phyloP scores from a whole-genome alignment of 2,329 filamentous ascomycete genomes.

The Fusarium incarnatum region DNA sequence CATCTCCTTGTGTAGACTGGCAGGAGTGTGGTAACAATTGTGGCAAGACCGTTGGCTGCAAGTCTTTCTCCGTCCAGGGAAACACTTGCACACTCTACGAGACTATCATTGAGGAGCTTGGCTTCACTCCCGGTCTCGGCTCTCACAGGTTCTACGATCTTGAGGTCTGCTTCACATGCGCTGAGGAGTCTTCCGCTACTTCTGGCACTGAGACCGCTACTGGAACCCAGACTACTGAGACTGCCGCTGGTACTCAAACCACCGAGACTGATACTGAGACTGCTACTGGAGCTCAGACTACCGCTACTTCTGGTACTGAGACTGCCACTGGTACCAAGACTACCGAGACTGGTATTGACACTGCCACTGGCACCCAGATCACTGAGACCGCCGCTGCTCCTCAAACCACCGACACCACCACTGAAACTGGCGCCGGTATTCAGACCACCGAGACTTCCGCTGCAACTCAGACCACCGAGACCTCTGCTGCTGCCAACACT shows the following conservation, averaged over 20 bases:
- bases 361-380: not conserved
- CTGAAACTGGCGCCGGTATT: not conserved
- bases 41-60: conserved; percentile 30
- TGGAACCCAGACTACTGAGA: not conserved
- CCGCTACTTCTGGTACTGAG: conserved; percentile 19
- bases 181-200: conserved; percentile 18
- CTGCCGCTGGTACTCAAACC: not conserved
- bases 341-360: conserved; percentile 8
- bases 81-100: conserved; percentile 23
- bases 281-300: not conserved
- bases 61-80: conserved; percentile 26
- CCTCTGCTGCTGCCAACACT: not conserved
- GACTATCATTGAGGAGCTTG: not conserved
- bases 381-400: not conserved
- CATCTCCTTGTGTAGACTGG: not conserved
- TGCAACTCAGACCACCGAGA: not conserved
- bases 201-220: conserved; percentile 16
- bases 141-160: conserved; percentile 28
- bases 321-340: not conserved
- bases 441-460: not conserved
- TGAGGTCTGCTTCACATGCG: conserved; percentile 33
- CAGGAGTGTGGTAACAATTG: conserved; percentile 28
- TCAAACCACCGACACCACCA: not conserved
- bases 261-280: not conserved
- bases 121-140: not conserved